Conservation (phyloP, 2,329 filamentous ascomycete species). For the Aspergillus unguis region DNA sequence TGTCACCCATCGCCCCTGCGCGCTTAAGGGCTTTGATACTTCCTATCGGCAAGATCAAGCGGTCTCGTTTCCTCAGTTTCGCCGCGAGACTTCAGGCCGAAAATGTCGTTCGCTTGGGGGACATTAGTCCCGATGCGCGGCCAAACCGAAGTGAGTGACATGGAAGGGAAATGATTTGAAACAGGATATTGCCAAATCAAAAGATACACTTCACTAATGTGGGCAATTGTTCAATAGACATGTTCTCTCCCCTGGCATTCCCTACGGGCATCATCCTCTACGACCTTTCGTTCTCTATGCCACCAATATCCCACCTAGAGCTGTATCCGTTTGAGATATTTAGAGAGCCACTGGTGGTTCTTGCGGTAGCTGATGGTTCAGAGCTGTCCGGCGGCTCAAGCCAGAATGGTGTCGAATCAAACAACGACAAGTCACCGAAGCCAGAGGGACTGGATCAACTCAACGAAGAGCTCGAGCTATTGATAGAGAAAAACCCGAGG, state of each 20-base stretch:
- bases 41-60: slow-evolving; percentile 81
- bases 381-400: slow-evolving; percentile 53
- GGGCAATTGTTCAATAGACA: slow-evolving; percentile 56
- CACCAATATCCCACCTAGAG: slow-evolving; percentile 73
- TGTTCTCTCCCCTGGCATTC: slow-evolving; percentile 89
- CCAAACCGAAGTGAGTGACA: slow-evolving; percentile 73
- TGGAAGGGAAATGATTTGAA: not conserved
- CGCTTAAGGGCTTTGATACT: slow-evolving; percentile 83
- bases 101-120: slow-evolving; percentile 77
- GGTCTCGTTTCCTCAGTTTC: slow-evolving; percentile 74
- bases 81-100: slow-evolving; percentile 73
- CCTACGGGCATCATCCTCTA: slow-evolving; percentile 83
- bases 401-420: slow-evolving; percentile 13
- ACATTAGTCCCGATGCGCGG: slow-evolving; percentile 79
- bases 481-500: slow-evolving; percentile 70
- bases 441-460: slow-evolving; percentile 39
- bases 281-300: slow-evolving; percentile 76
- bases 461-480: slow-evolving; percentile 63
- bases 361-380: slow-evolving; percentile 78
- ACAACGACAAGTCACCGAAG: slow-evolving; percentile 33
- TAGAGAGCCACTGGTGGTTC: slow-evolving; percentile 75
- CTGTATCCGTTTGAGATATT: slow-evolving; percentile 88
- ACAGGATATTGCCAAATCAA: not conserved
- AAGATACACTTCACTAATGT: slow-evolving; percentile 20
- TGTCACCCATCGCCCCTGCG: slow-evolving; percentile 87